A percentile compares a stretch with the other conserved stretches of the same genome.
phyloP scores from a whole-genome alignment of 768 basidiomycete species.

The Auriscalpium microsporum region DNA sequence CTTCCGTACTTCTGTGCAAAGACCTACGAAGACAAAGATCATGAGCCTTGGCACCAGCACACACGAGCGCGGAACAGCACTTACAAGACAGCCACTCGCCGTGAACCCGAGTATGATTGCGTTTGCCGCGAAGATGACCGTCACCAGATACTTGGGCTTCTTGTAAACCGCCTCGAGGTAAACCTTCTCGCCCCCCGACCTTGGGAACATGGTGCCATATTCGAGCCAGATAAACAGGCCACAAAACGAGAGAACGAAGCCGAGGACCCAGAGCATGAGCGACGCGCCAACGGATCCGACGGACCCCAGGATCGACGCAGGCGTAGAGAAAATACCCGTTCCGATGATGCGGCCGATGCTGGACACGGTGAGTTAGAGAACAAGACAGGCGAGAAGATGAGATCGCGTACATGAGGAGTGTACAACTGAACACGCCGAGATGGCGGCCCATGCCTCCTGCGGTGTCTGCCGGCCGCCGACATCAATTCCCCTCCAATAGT shows the following conservation, averaged over 20 bases:
- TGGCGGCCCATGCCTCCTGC: slow-evolving; percentile 1
- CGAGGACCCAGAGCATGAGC: slow-evolving; percentile 56
- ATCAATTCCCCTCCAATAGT: too few relatives aligned
- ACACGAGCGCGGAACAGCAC: neutral
- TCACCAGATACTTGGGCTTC: slow-evolving; percentile 25
- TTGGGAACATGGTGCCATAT: slow-evolving; percentile 54
- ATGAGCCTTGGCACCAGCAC: neutral
- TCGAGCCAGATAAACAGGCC: slow-evolving; percentile 59
- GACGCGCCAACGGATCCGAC: slow-evolving; percentile 56
- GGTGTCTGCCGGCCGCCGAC: neutral
- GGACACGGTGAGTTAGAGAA: neutral
- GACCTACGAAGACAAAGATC: slow-evolving; percentile 14
- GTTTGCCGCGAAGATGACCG: slow-evolving; percentile 27
- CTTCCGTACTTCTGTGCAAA: slow-evolving; percentile 21
- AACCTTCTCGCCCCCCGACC: slow-evolving; percentile 56
- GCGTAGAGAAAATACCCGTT: slow-evolving; percentile 19
- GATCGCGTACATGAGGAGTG: neutral
- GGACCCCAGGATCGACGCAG: slow-evolving; percentile 46
- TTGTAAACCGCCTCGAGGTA: slow-evolving; percentile 49
- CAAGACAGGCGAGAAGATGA: neutral
- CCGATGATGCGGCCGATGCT: neutral
- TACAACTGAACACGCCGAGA: neutral
- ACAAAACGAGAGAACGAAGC: slow-evolving; percentile 48
- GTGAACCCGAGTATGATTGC: slow-evolving; percentile 23
- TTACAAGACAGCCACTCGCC: slow-evolving; percentile 21